Evolutionary conservation across 192 early-diverging fungal genomes (phyloP), one percentile per base, ranked within the genome.

Genomic region (Entomortierella parvispora): DNA sequence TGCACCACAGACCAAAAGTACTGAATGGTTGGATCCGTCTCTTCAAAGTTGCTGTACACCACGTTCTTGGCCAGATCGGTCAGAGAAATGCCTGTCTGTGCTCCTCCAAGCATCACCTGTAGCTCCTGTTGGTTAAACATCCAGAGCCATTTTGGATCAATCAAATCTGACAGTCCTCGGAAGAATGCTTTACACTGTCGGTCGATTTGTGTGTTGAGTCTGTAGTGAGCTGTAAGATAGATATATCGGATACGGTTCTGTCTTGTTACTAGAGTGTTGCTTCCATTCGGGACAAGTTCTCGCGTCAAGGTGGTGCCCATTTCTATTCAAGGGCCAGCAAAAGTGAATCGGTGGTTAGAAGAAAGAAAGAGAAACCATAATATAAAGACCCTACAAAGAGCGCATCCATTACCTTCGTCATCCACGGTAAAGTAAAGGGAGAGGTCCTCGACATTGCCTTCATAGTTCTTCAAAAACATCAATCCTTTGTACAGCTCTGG

Each of bases 81-180:
- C 9, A 98, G 58, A 62, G 96, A 89, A 44, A 99, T 93, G 4
- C 88, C 87, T 4, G 86, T 82, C 8, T 87, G 81, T 48, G 91
- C 85, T 25, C 97, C 97, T 12, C 92, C 93, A 51, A 99, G 61
- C 20, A 99, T 86, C 17, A 93, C 87, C 58, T 95, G 95, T n/a
- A 97, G 83, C 80, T 99, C 97, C 68, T 91, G 86, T 66, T 93
- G 90, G 58, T 95, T 96, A 82, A 99, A 99, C 88, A 99, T 92
- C 40, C 85, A 83, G 33, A 99, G 69, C 96, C 96, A 98, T 63
- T 86, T 84, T 2, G 90, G 86, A n/a, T 93, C 87, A 31, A 99
- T 89, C 47, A 99, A 80, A n/a, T 92, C 85, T 8, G 85, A 85
- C n/a, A 99, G 69, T 0, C 97, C 97, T 0, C 69, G 54, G 58